Percentiles rank a stretch among this genome's conserved stretches.
Evolutionary conservation across 1,284 basidiomycete species (phyloP).

Genomic region (Salmacisia buchloeana): DNA sequence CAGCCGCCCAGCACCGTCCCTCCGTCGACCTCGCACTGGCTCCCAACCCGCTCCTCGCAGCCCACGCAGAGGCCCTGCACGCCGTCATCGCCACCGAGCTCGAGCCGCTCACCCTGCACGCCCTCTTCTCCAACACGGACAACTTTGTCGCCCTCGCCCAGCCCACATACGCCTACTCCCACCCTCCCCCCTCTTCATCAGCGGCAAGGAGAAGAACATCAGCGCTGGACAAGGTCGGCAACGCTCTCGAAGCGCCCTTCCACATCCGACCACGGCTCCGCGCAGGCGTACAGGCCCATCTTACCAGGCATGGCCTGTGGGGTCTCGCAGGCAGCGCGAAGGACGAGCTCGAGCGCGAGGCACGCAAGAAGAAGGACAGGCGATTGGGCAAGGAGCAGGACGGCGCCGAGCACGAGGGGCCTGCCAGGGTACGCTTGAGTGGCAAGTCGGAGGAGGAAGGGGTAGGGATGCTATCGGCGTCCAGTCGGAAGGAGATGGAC

Average conservation of each 20-base stretch:
- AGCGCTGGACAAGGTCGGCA: background rate
- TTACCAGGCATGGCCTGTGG: background rate
- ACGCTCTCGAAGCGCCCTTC: background rate
- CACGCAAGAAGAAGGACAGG: background rate
- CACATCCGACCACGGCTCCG: background rate
- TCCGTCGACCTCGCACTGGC: background rate
- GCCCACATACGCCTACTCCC: background rate
- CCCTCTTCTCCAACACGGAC: background rate
- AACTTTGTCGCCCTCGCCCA: background rate
- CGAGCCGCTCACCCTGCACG: background rate
- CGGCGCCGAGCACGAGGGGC: background rate
- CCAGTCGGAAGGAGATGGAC: conserved; percentile 6
- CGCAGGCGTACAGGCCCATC: background rate
- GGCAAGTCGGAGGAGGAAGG: background rate
- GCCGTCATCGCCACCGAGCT: background rate
- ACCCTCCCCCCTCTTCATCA: background rate
- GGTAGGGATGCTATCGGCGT: background rate
- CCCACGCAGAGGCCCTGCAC: background rate
- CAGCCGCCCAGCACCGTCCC: background rate
- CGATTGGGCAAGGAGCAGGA: background rate
- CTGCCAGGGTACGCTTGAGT: background rate
- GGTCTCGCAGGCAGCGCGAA: conserved; percentile 1
- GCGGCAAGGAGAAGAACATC: background rate
- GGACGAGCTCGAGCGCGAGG: background rate
- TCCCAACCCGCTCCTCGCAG: background rate